Base-by-base conservation (phyloP, 2,329 filamentous ascomycete species). In the Fusarium tanahbumbuense region DNA sequence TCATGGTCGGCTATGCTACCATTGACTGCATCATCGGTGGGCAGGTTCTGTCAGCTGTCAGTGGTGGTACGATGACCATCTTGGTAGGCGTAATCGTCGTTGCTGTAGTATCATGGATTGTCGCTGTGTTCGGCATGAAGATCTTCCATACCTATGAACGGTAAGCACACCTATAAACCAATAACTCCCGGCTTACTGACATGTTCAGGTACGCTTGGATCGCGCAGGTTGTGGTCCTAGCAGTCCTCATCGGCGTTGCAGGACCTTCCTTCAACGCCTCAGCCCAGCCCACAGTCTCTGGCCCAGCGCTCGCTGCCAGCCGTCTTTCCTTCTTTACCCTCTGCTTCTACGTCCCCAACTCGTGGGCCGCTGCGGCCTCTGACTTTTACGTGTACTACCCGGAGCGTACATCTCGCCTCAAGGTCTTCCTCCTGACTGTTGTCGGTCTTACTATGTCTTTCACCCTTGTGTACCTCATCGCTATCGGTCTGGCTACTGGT, bases 381-480 rank as follows among this genome's bases (percentile, higher is more conserved):
- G 92, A 95, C 76, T 95, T 94, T 78, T 93, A 91, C 23, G 91
- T 93, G 53, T 94, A 94, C 79, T 92, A 94, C 73, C 91, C 92
- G 0, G 82, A 84, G 5, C 83, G 80, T 25, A 88, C 88, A 42
- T 86, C 86, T 30, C 85, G 88, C 23, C 78, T 77, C 44, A 88
- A 89, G 64, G 84, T 94, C 64, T 95, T 94, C 79, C 73, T 87
- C 64, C 89, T 88, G 76, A 92, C 92, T 30, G 92, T 89, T 78
- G 76, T 82, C 25, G 93, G 93, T 12, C 83, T 96, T 16, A 87
- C 92, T 68, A 55, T 70, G 5, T 60, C 77, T 1, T 80, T 92
- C 68, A 89, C 92, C 3, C 86, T 95, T 3, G 82, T 92, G 65
- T 94, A 95, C 81, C 91, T 88, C 44, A 74, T 88, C 23, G 82